Conservation (phyloP, 106 monocot species). For the Dendrobium catenatum region DNA sequence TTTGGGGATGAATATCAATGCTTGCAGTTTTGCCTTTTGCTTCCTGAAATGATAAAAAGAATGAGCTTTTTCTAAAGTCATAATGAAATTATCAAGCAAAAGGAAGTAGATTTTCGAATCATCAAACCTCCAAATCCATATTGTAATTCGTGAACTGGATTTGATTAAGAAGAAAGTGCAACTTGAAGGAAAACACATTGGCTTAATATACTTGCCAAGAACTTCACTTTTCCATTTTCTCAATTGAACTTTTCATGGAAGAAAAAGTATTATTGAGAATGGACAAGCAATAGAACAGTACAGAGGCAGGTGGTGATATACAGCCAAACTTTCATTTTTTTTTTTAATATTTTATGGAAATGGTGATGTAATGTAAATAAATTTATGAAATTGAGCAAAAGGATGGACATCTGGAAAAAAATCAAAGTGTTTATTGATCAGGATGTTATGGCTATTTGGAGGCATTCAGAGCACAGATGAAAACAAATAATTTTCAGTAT, state of each 20-base stretch:
- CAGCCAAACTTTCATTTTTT: no score
- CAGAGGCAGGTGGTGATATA: not conserved
- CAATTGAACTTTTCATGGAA: no score
- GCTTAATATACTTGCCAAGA: not conserved
- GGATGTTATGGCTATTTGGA: no score
- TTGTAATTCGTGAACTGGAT: not conserved
- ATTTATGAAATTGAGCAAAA: no score
- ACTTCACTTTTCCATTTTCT: not conserved
- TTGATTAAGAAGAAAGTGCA: not conserved
- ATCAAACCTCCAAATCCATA: not conserved
- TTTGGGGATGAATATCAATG: not conserved
- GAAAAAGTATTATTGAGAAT: not conserved
- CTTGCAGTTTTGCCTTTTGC: not conserved
- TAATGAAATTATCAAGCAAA: not conserved
- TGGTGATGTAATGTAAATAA: no score
- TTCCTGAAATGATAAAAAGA: not conserved
- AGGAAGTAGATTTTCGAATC: not conserved
- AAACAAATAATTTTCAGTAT: no score
- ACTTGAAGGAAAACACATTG: not conserved
- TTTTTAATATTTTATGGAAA: no score
- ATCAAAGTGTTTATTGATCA: no score
- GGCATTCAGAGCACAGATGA: no score
- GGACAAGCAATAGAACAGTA: not conserved
- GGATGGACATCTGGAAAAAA: no score
- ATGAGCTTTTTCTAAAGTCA: not conserved